Percentiles rank a stretch among this genome's conserved stretches.
phyloP scores from a whole-genome alignment of 345 rosid genomes.

The Eutrema heterophyllum region DNA sequence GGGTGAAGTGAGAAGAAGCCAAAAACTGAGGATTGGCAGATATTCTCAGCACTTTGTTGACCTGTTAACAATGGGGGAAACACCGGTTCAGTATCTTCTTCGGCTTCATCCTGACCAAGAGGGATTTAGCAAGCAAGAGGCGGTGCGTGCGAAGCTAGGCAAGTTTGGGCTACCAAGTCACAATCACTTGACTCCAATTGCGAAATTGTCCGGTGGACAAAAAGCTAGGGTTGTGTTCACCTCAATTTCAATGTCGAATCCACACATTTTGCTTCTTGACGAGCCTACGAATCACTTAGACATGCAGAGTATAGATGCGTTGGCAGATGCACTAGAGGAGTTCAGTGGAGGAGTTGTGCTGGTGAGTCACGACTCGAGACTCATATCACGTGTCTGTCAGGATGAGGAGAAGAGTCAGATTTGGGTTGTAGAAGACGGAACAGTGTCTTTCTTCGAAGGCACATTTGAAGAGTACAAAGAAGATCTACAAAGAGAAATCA shows the following conservation, averaged over 20 bases:
- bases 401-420: constrained; percentile 82
- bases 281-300: constrained; percentile 97
- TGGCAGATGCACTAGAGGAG: constrained; percentile 91
- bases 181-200: constrained; percentile 85
- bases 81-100: constrained; percentile 92
- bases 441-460: constrained; percentile 52
- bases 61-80: constrained; percentile 81
- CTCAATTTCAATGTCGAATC: constrained; percentile 87
- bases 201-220: constrained; percentile 88
- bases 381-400: constrained; percentile 81
- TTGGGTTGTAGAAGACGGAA: constrained; percentile 92
- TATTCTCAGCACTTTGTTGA: constrained; percentile 98
- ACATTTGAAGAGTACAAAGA: constrained; percentile 84
- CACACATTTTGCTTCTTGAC: constrained; percentile 81
- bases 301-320: constrained; percentile 94
- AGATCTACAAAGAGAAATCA: constrained; percentile 72
- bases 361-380: constrained; percentile 93
- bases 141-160: constrained; percentile 93
- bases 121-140: constrained; percentile 93
- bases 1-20: constrained; percentile 86
- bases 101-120: constrained; percentile 95
- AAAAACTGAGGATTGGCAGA: constrained; percentile 86
- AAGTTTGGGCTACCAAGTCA: constrained; percentile 91
- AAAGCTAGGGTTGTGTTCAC: constrained; percentile 91
- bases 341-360: constrained; percentile 87